Evolutionary conservation across 2,329 filamentous ascomycete genomes (phyloP).

Genomic region (Penicillium sp.): DNA sequence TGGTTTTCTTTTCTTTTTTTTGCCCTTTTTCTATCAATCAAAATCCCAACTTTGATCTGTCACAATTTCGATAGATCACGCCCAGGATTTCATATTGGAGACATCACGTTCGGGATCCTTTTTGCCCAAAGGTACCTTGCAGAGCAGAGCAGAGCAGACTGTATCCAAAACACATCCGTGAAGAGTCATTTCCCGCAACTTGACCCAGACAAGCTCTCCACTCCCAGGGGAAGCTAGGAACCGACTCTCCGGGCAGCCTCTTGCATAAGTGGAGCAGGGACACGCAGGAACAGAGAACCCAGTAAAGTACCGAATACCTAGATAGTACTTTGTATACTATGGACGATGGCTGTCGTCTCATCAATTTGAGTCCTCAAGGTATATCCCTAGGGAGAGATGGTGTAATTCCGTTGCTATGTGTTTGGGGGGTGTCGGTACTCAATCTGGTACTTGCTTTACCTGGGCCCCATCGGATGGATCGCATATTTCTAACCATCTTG

Average conservation of each 20-base stretch:
- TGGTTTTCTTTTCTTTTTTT: conserved; percentile 10
- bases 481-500: conserved; percentile 11
- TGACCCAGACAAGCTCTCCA: conserved; percentile 13
- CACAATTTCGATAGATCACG: conserved; percentile 19
- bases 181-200: neutral
- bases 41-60: conserved; percentile 18
- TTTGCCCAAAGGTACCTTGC: conserved; percentile 17
- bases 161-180: neutral
- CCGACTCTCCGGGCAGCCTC: conserved; percentile 31
- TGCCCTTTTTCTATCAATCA: conserved; percentile 17
- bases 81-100: conserved; percentile 1
- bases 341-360: no score
- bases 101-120: neutral
- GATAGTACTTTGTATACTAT: no score
- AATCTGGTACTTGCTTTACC: no score
- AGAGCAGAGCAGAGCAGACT: no score
- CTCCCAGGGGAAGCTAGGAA: conserved; percentile 22
- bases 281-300: conserved; percentile 29
- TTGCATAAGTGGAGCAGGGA: conserved; percentile 30
- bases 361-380: no score
- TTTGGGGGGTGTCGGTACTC: no score
- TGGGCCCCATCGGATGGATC: conserved; percentile 15
- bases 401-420: no score
- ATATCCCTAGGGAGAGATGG: no score
- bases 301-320: no score